These are phyloP conservation scores for Ophiosphaerella herpotricha DNA, from an alignment of 2,329 filamentous ascomycete genomes.

Conservation along the genomic window DNA sequence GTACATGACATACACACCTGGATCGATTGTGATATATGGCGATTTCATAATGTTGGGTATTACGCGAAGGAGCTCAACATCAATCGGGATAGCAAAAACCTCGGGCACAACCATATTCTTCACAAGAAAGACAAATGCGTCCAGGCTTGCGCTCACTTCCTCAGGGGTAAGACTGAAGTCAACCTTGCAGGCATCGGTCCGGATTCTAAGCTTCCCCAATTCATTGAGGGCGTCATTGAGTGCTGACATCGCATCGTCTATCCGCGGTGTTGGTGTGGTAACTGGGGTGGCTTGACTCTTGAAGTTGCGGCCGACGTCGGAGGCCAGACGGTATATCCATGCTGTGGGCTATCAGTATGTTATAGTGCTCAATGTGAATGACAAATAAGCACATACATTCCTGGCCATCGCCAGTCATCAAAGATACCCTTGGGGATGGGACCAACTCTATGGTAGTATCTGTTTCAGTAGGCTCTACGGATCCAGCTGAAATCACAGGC, in stretches of 20 bases:
- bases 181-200: constrained; percentile 14
- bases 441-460: neutral
- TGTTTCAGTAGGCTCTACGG: neutral
- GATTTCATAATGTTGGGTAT: constrained; percentile 33
- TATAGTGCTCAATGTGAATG: neutral
- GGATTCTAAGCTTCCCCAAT: constrained; percentile 29
- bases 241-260: constrained; percentile 33
- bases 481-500: neutral
- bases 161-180: constrained; percentile 19
- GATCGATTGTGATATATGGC: constrained; percentile 31
- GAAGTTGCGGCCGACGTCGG: constrained; percentile 28
- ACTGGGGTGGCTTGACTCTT: constrained; percentile 25
- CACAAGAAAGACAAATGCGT: constrained; percentile 23
- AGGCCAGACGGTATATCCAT: constrained; percentile 38
- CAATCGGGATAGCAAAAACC: constrained; percentile 13
- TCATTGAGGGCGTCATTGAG: constrained; percentile 34
- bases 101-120: constrained; percentile 25
- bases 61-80: constrained; percentile 21
- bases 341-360: constrained; percentile 11
- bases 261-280: constrained; percentile 21
- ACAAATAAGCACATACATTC: constrained; percentile 19
- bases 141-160: constrained; percentile 25
- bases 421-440: constrained; percentile 16
- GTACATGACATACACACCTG: constrained; percentile 30
- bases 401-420: constrained; percentile 22